phyloP scores from a whole-genome alignment of 495 filamentous ascomycete genomes.

The Cudoniella acicularis region DNA sequence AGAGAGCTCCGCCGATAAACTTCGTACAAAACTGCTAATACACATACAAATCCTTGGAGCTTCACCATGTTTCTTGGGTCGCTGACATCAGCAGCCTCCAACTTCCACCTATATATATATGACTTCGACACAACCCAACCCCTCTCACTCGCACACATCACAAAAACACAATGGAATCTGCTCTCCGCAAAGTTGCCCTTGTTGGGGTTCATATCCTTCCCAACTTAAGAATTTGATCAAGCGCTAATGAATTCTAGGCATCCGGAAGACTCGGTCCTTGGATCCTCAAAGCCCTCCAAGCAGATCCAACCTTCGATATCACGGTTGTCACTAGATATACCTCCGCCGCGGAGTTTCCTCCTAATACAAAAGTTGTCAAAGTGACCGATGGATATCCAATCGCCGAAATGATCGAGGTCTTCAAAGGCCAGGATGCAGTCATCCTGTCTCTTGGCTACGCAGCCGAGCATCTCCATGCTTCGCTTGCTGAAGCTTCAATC shows the following conservation, averaged over 20 bases:
- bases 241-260: not conserved
- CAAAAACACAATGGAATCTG: too few relatives aligned
- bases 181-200: not conserved
- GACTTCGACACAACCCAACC: too few relatives aligned
- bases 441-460: not conserved
- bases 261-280: not conserved
- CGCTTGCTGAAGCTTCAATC: constrained; percentile 42
- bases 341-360: not conserved
- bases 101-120: too few relatives aligned
- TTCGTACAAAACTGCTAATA: too few relatives aligned
- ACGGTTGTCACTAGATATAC: not conserved
- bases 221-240: not conserved
- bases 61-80: too few relatives aligned
- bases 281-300: not conserved
- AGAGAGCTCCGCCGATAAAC: too few relatives aligned
- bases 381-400: not conserved
- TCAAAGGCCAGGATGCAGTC: constrained; percentile 6
- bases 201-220: not conserved
- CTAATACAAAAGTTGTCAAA: not conserved
- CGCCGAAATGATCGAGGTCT: not conserved
- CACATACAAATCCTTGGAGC: too few relatives aligned
- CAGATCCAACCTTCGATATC: not conserved
- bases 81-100: too few relatives aligned
- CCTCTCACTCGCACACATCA: too few relatives aligned
- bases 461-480: not conserved